These are phyloP conservation scores for Plasmodium berghei DNA, from an alignment of 169 alveolate genomes.

Conservation along the genomic window DNA sequence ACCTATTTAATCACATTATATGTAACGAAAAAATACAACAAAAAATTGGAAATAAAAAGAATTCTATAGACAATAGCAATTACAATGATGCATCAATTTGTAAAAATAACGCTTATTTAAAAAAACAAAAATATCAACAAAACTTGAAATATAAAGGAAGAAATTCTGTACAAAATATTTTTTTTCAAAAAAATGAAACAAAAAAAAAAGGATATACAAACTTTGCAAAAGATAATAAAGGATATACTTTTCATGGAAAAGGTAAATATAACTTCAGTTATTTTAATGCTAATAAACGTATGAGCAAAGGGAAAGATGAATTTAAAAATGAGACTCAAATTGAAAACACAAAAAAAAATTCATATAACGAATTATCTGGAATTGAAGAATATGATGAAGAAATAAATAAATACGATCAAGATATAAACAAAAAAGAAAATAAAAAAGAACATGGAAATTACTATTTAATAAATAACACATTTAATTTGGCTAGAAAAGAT, in stretches of 20 bases:
- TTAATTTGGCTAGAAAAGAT: not conserved
- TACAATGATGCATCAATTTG: no score
- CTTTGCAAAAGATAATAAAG: constrained; percentile 5
- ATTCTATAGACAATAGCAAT: not conserved
- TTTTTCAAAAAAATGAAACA: not conserved
- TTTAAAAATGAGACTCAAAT: not conserved
- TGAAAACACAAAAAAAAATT: not conserved
- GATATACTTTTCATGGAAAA: constrained; percentile 13
- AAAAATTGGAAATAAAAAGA: not conserved
- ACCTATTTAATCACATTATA: constrained; percentile 42
- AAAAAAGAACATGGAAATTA: not conserved
- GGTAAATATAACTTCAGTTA: constrained; percentile 61
- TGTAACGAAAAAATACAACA: constrained; percentile 10
- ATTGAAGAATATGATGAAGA: not conserved
- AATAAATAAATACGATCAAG: constrained; percentile 6
- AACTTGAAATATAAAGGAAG: not conserved
- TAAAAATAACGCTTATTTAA: no score
- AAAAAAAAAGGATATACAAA: constrained; percentile 4
- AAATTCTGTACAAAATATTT: not conserved
- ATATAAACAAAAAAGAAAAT: not conserved
- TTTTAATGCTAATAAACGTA: constrained; percentile 36
- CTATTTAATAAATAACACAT: not conserved
- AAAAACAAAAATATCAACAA: not conserved
- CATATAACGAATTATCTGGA: not conserved
- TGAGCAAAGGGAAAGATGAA: constrained; percentile 3